A percentile compares a stretch with the other conserved stretches of the same genome.
These are phyloP conservation scores for Fusarium albidum DNA, from an alignment of 2,329 filamentous ascomycete genomes.

Conservation along the genomic window DNA sequence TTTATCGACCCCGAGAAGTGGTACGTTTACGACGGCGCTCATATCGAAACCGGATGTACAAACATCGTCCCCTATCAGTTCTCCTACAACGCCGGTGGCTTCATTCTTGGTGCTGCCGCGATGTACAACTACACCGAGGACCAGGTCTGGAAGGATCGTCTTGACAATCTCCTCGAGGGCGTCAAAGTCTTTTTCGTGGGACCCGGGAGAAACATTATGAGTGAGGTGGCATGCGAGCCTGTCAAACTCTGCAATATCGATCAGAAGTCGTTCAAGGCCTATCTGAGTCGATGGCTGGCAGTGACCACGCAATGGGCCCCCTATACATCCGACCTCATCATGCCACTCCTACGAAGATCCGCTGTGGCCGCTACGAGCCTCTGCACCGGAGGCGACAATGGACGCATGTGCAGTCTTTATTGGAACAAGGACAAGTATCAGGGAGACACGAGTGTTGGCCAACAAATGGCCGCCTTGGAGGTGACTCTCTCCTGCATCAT, in stretches of 20 bases:
- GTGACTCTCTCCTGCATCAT: constrained; percentile 70
- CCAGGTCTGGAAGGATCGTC: constrained; percentile 64
- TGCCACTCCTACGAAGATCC: constrained; percentile 61
- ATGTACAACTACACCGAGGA: constrained; percentile 70
- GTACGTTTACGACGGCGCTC: constrained; percentile 69
- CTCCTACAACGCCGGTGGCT: constrained; percentile 73
- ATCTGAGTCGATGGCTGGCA: constrained; percentile 68
- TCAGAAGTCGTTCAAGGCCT: constrained; percentile 71
- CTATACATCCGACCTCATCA: constrained; percentile 61
- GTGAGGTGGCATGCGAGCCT: constrained; percentile 71
- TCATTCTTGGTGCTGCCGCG: constrained; percentile 71
- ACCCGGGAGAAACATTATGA: constrained; percentile 64
- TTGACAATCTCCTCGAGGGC: constrained; percentile 64
- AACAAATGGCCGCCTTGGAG: constrained; percentile 76
- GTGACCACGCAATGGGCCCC: constrained; percentile 70
- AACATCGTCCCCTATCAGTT: constrained; percentile 69
- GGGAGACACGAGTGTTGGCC: constrained; percentile 68
- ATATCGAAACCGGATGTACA: constrained; percentile 65
- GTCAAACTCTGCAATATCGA: constrained; percentile 68
- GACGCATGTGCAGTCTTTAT: constrained; percentile 66
- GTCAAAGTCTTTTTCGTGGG: constrained; percentile 64
- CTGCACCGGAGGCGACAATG: constrained; percentile 65
- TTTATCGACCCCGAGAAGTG: constrained; percentile 66
- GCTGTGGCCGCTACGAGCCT: constrained; percentile 65
- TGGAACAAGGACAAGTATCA: constrained; percentile 68